These are phyloP conservation scores for Crucibulum laeve DNA, from an alignment of 768 basidiomycete genomes.

Conservation along the genomic window DNA sequence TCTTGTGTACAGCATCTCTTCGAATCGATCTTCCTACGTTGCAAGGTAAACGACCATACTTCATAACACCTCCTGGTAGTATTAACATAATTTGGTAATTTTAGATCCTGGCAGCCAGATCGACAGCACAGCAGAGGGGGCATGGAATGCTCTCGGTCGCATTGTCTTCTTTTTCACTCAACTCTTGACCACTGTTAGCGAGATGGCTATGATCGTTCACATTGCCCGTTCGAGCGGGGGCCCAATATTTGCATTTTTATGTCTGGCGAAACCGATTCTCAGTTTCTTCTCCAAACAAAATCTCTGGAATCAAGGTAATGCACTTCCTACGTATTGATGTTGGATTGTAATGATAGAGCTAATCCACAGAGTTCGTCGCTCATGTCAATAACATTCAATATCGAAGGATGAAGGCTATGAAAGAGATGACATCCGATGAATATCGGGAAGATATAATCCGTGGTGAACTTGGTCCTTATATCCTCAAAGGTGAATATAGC, in stretches of 20 bases:
- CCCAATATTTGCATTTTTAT: conserved; percentile 28
- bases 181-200: conserved; percentile 17
- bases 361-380: conserved; percentile 18
- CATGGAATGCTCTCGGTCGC: conserved; percentile 20
- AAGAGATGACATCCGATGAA: conserved; percentile 16
- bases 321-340: neutral
- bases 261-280: conserved; percentile 25
- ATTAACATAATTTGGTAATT: neutral
- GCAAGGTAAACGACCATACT: neutral
- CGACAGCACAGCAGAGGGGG: conserved; percentile 11
- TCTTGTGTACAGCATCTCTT: too few relatives aligned
- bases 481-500: conserved; percentile 19
- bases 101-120: conserved; percentile 17
- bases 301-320: conserved; percentile 25
- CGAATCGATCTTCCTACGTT: too few relatives aligned
- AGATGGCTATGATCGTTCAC: conserved; percentile 25
- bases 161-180: conserved; percentile 16
- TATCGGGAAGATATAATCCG: conserved; percentile 35
- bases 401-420: conserved; percentile 25
- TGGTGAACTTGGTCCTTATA: conserved; percentile 26
- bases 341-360: neutral
- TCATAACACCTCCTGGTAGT: neutral
- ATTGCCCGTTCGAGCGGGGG: conserved; percentile 25
- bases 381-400: conserved; percentile 24
- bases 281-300: conserved; percentile 9